Percentiles rank a stretch among this genome's conserved stretches.
These are phyloP conservation scores for Ophiognomonia clavigignenti-juglandacearum DNA, from an alignment of 2,329 filamentous ascomycete species.

Conservation along the genomic window DNA sequence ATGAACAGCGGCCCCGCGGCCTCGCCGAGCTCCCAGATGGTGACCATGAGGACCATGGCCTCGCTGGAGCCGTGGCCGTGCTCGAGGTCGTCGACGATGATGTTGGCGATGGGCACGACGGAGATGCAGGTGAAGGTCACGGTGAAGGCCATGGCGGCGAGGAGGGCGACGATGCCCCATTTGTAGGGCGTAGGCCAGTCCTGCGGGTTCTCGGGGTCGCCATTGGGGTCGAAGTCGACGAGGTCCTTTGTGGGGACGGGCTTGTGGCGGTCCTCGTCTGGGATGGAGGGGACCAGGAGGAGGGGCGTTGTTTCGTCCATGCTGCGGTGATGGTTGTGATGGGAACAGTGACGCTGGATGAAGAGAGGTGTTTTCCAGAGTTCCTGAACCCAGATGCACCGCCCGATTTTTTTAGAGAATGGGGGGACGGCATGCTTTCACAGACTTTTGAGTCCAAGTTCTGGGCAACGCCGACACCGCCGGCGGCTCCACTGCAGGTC, in stretches of 20 bases:
- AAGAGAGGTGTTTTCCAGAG: too few relatives aligned
- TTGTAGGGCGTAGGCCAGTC: conserved; percentile 50
- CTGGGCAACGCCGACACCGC: too few relatives aligned
- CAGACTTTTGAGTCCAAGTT: too few relatives aligned
- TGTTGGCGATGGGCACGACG: conserved; percentile 47
- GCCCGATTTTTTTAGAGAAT: too few relatives aligned
- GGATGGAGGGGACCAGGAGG: too few relatives aligned
- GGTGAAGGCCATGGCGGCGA: conserved; percentile 51
- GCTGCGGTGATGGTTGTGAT: too few relatives aligned
- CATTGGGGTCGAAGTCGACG: conserved; percentile 40
- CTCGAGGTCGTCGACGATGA: conserved; percentile 44
- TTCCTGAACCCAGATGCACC: too few relatives aligned
- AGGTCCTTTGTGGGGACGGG: conserved; percentile 21
- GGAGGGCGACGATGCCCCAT: conserved; percentile 46
- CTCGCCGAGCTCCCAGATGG: conserved; percentile 66
- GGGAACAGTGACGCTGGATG: too few relatives aligned
- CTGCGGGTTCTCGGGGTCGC: conserved; percentile 46
- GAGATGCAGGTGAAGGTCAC: conserved; percentile 56
- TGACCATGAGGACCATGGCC: conserved; percentile 58
- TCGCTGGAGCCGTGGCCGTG: conserved; percentile 35
- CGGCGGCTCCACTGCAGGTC: too few relatives aligned
- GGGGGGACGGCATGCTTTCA: too few relatives aligned
- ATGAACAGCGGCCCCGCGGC: conserved; percentile 56
- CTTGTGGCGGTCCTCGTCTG: too few relatives aligned
- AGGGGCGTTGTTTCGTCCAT: too few relatives aligned